phyloP scores from a whole-genome alignment of 2,329 filamentous ascomycete species.

The Zymoseptoria passerinii region DNA sequence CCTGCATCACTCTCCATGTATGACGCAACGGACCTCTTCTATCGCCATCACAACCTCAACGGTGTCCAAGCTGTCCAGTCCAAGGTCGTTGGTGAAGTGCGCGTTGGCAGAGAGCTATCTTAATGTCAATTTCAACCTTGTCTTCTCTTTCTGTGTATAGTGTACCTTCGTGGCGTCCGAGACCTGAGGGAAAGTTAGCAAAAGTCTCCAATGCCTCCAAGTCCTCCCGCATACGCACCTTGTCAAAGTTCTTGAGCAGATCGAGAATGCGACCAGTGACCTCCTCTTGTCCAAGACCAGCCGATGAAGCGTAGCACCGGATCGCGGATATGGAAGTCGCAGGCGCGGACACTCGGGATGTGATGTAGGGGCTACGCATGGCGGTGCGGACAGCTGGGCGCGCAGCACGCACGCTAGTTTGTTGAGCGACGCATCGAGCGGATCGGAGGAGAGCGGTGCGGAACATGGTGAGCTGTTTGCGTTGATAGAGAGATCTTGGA shows the following conservation, averaged over 20 bases:
- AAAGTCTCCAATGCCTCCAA: constrained; percentile 6
- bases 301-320: constrained; percentile 78
- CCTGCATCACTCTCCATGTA: constrained; percentile 42
- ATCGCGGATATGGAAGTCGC: constrained; percentile 59
- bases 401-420: constrained; percentile 44
- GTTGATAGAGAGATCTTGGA: not conserved
- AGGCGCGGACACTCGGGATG: constrained; percentile 52
- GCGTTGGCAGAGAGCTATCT: constrained; percentile 68
- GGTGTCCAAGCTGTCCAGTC: constrained; percentile 92
- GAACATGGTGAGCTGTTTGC: constrained; percentile 60
- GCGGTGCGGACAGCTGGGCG: constrained; percentile 46
- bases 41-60: constrained; percentile 99
- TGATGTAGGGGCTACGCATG: constrained; percentile 48
- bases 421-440: constrained; percentile 46
- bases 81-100: constrained; percentile 96
- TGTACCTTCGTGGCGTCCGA: constrained; percentile 50
- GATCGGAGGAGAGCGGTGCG: constrained; percentile 77
- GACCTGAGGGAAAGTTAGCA: constrained; percentile 45
- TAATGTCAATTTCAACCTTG: constrained; percentile 19
- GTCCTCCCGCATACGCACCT: constrained; percentile 50
- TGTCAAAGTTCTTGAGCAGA: constrained; percentile 93
- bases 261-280: constrained; percentile 88
- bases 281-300: constrained; percentile 70
- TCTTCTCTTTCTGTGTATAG: not conserved
- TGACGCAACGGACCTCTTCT: constrained; percentile 62